These are phyloP conservation scores for Actinomortierella wolfii DNA, from an alignment of 371 early-diverging fungal genomes.

Conservation along the genomic window DNA sequence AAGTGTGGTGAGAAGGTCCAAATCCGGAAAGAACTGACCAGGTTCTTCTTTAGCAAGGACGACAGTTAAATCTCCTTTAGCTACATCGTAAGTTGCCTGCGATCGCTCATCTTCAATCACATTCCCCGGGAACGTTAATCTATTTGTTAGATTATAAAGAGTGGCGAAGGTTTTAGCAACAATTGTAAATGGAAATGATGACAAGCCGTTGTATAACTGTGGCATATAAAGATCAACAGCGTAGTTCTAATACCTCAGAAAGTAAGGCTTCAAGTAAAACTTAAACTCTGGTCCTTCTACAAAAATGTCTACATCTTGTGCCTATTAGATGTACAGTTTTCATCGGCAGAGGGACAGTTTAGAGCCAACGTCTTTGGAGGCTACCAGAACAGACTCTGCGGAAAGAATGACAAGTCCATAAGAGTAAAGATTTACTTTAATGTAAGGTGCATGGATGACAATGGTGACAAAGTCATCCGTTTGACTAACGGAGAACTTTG, in stretches of 20 bases:
- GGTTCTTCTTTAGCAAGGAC: constrained; percentile 76
- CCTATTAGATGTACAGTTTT: constrained; percentile 49
- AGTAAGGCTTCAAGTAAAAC: constrained; percentile 82
- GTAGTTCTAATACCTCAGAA: constrained; percentile 65
- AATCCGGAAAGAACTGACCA: constrained; percentile 83
- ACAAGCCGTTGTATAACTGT: too few relatives aligned
- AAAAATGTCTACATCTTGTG: constrained; percentile 83
- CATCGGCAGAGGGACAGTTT: constrained; percentile 29
- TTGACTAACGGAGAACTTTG: constrained; percentile 82
- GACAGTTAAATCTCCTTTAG: constrained; percentile 75
- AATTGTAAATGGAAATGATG: not conserved
- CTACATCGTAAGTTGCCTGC: constrained; percentile 81
- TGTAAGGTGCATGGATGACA: constrained; percentile 79
- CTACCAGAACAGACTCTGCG: not conserved
- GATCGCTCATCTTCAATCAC: constrained; percentile 89
- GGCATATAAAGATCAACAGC: not conserved
- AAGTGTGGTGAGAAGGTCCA: constrained; percentile 85
- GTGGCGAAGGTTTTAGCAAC: not conserved
- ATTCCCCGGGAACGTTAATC: constrained; percentile 83
- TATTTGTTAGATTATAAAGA: constrained; percentile 41
- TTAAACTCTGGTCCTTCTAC: constrained; percentile 78
- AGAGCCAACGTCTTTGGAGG: not conserved
- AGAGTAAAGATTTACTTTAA: constrained; percentile 62
- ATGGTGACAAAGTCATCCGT: constrained; percentile 75
- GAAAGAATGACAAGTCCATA: not conserved